Evolutionary conservation across 169 alveolate species (phyloP).

Genomic region (Toxoplasma gondii): DNA sequence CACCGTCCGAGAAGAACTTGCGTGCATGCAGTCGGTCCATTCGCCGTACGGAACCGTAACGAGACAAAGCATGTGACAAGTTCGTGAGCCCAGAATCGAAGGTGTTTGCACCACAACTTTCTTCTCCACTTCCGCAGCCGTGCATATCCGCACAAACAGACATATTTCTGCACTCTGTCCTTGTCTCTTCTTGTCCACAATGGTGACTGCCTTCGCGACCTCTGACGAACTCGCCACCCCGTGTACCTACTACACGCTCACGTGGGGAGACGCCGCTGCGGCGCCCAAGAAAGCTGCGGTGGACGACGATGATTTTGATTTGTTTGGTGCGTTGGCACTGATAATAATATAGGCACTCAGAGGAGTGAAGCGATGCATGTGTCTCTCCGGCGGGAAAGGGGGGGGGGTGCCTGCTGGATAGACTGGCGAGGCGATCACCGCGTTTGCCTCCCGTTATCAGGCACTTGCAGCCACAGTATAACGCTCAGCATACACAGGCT

Average conservation of each 20-base stretch:
- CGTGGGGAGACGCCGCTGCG: constrained; percentile 14
- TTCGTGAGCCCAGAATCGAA: background rate
- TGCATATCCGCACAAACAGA: no score
- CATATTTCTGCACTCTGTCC: no score
- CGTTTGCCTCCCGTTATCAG: no score
- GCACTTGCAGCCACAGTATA: no score
- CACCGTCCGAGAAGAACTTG: background rate
- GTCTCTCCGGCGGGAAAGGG: background rate
- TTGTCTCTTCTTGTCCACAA: background rate
- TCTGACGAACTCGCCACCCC: constrained; percentile 38
- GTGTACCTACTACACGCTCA: constrained; percentile 36
- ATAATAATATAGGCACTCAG: background rate
- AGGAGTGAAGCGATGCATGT: background rate
- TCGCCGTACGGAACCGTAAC: background rate
- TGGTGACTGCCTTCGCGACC: background rate
- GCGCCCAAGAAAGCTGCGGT: background rate
- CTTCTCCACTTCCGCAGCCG: no score
- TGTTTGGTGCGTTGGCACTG: constrained; percentile 36
- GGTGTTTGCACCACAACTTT: no score
- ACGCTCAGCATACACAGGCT: no score
- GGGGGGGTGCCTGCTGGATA: background rate
- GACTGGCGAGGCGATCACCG: background rate
- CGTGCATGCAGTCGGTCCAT: background rate
- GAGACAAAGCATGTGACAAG: background rate
- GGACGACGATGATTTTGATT: constrained; percentile 39